Evolutionary conservation across 2,329 filamentous ascomycete genomes (phyloP).

Genomic region (Alternaria sp.): DNA sequence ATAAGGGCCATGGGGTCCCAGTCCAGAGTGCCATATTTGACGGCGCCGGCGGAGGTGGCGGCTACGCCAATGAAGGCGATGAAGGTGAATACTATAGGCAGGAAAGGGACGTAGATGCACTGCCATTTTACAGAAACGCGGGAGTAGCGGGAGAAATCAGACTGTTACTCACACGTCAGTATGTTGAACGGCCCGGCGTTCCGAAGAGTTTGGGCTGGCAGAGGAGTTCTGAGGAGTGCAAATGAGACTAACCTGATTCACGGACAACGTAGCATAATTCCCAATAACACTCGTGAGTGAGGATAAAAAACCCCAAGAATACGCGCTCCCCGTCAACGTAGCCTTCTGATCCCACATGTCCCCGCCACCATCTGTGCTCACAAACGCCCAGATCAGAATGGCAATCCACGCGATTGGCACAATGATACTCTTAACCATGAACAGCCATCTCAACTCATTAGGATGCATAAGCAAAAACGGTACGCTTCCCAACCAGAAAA

Average conservation of each 20-base stretch:
- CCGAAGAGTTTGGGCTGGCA: too few relatives aligned
- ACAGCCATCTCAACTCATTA: slow-evolving; percentile 63
- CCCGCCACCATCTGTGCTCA: slow-evolving; percentile 61
- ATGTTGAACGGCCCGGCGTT: slow-evolving; percentile 21
- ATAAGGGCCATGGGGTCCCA: slow-evolving; percentile 57
- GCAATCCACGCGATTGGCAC: slow-evolving; percentile 68
- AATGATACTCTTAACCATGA: slow-evolving; percentile 58
- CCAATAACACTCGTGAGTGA: slow-evolving; percentile 60
- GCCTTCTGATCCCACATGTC: slow-evolving; percentile 59
- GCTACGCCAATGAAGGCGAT: slow-evolving; percentile 66
- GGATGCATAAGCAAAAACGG: slow-evolving; percentile 65
- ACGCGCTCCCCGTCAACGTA: slow-evolving; percentile 59
- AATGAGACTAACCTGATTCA: slow-evolving; percentile 55
- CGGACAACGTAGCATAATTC: slow-evolving; percentile 61
- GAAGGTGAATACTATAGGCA: slow-evolving; percentile 64
- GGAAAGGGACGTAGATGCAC: slow-evolving; percentile 60
- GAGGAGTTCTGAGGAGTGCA: not conserved
- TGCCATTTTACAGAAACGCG: slow-evolving; percentile 60
- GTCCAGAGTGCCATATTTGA: slow-evolving; percentile 59
- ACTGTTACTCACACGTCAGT: slow-evolving; percentile 44
- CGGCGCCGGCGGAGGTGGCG: slow-evolving; percentile 63
- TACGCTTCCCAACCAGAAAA: slow-evolving; percentile 66
- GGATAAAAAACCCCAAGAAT: slow-evolving; percentile 64
- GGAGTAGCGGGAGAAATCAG: slow-evolving; percentile 66
- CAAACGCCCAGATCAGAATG: slow-evolving; percentile 70